These are phyloP conservation scores for Colletotrichum melonis DNA, from an alignment of 2,329 filamentous ascomycete genomes.

Conservation along the genomic window DNA sequence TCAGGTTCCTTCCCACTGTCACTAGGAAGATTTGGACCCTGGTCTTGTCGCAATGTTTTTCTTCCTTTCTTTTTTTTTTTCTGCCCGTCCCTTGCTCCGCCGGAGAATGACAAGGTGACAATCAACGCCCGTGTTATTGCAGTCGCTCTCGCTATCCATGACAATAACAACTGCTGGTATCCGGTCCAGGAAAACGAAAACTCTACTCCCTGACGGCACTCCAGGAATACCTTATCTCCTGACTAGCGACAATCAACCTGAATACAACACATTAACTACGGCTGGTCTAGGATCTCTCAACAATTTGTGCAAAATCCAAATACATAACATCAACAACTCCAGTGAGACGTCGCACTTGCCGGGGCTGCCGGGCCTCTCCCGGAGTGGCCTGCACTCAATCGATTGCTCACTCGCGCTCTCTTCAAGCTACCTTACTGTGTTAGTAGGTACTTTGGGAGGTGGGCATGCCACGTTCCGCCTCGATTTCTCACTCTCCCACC, in stretches of 20 bases:
- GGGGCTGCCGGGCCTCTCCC: slow-evolving; percentile 13
- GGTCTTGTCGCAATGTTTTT: background rate
- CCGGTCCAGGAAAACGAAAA: background rate
- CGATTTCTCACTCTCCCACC: background rate
- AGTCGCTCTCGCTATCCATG: background rate
- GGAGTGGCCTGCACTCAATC: slow-evolving; percentile 15
- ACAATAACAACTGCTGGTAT: background rate
- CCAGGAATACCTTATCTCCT: background rate
- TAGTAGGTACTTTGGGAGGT: no score
- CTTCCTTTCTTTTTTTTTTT: background rate
- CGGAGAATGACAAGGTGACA: background rate
- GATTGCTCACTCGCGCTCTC: slow-evolving; percentile 3
- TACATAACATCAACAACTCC: slow-evolving; percentile 3
- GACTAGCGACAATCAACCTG: slow-evolving; percentile 6
- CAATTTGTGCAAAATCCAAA: background rate
- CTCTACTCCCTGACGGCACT: background rate
- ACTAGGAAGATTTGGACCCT: slow-evolving; percentile 6
- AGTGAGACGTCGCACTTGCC: slow-evolving; percentile 24
- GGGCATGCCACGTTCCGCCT: background rate
- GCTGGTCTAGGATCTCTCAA: slow-evolving; percentile 2
- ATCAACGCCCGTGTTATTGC: background rate
- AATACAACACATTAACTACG: background rate
- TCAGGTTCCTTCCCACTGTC: background rate
- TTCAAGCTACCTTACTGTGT: no score
- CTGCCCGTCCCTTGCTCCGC: slow-evolving; percentile 1